These are phyloP conservation scores for Panellus pusillus DNA, from an alignment of 768 basidiomycete genomes.

Conservation along the genomic window DNA sequence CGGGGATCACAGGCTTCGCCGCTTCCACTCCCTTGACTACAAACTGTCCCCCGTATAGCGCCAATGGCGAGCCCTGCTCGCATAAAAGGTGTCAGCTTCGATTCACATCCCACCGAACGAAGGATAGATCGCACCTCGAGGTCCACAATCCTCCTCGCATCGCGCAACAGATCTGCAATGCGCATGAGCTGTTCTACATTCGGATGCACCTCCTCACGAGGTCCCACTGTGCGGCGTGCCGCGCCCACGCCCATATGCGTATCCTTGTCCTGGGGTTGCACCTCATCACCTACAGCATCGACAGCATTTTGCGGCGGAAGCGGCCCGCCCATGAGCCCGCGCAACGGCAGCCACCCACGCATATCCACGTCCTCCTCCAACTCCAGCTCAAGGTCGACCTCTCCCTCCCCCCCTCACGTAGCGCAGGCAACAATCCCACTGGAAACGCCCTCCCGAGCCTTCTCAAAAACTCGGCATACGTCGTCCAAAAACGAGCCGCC, in stretches of 20 bases:
- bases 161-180: slow-evolving; percentile 78
- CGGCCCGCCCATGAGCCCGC: slow-evolving; percentile 19
- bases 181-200: slow-evolving; percentile 97
- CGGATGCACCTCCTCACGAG: slow-evolving; percentile 60
- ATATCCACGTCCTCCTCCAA: slow-evolving; percentile 92
- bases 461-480: slow-evolving; percentile 66
- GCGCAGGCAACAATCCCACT: slow-evolving; percentile 50
- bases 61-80: slow-evolving; percentile 42
- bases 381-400: slow-evolving; percentile 54
- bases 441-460: slow-evolving; percentile 72
- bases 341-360: slow-evolving; percentile 83
- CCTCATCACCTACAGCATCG: too few relatives aligned
- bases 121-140: slow-evolving; percentile 48
- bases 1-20: slow-evolving; percentile 1
- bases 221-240: slow-evolving; percentile 17
- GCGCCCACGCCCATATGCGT: slow-evolving; percentile 19
- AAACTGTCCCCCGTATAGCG: slow-evolving; percentile 34
- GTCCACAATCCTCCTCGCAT: slow-evolving; percentile 61
- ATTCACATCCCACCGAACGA: not conserved
- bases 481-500: slow-evolving; percentile 64
- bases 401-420: slow-evolving; percentile 35
- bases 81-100: not conserved
- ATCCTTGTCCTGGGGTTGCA: not conserved
- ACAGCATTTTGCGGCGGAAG: not conserved
- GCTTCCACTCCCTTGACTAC: slow-evolving; percentile 33